Percentiles rank a stretch among this genome's conserved stretches.
Conservation (phyloP, 257 asterid species). For the Fraxinus americana region DNA sequence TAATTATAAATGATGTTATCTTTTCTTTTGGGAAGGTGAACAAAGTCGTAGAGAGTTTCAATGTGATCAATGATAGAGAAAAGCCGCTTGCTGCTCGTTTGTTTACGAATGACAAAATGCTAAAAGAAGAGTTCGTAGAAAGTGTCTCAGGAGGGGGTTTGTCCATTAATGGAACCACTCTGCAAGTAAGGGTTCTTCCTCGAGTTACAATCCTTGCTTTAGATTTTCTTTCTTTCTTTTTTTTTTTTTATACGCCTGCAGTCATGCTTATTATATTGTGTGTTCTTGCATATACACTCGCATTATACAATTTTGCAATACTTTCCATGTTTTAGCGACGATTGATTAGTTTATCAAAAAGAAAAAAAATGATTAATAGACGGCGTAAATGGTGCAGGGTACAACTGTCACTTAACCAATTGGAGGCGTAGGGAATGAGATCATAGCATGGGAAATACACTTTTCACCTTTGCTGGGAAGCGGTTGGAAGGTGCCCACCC, state of each 20-base stretch:
- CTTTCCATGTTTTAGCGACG: neutral
- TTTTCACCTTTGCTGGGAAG: conserved; percentile 70
- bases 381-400: conserved; percentile 36
- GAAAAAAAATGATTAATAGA: too few relatives aligned
- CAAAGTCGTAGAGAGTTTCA: conserved; percentile 60
- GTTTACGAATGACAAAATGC: conserved; percentile 72
- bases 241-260: too few relatives aligned
- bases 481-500: conserved; percentile 79
- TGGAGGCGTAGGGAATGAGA: conserved; percentile 93
- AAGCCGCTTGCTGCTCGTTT: conserved; percentile 91
- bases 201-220: neutral
- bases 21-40: conserved; percentile 48
- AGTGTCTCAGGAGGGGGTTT: conserved; percentile 76
- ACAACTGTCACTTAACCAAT: conserved; percentile 59
- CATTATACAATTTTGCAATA: neutral
- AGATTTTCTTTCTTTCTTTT: too few relatives aligned
- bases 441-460: conserved; percentile 85
- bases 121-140: conserved; percentile 60
- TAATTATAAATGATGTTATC: neutral
- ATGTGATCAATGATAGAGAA: conserved; percentile 58
- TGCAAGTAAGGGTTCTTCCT: neutral
- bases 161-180: conserved; percentile 54
- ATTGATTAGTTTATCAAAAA: neutral
- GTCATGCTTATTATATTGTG: conserved; percentile 40
- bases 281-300: neutral